Conservation (phyloP, 192 early-diverging fungal genomes). For the Umbelopsis isabellina region DNA sequence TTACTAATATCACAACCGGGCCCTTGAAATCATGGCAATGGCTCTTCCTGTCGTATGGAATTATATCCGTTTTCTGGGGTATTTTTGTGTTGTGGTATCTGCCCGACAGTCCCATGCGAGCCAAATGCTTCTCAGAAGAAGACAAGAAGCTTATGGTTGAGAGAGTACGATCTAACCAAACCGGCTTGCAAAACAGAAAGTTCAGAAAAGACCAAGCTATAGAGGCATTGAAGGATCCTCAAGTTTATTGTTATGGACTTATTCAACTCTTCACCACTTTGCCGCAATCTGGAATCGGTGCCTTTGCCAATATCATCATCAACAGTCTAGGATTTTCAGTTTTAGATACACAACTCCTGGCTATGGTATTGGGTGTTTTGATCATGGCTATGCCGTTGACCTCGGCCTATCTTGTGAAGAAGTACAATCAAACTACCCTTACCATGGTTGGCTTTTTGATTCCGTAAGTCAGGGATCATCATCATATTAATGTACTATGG, state of each 20-base stretch:
- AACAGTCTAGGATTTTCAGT: neutral
- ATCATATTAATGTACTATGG: no score
- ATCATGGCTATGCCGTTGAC: no score
- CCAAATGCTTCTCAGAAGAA: neutral
- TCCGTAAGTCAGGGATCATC: no score
- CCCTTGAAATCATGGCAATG: slow-evolving; percentile 3
- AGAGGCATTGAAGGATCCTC: neutral
- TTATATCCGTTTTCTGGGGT: neutral
- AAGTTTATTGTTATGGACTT: neutral
- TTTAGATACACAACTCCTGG: neutral
- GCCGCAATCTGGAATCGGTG: neutral
- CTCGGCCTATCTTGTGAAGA: no score
- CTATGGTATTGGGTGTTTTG: no score
- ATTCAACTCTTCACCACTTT: neutral
- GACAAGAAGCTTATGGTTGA: neutral
- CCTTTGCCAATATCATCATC: slow-evolving; percentile 5
- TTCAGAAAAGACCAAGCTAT: neutral
- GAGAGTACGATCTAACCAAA: neutral
- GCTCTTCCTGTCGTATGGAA: neutral
- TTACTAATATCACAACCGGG: neutral
- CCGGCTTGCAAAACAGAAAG: slow-evolving; percentile 1
- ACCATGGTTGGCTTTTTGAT: no score
- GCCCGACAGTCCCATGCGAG: neutral
- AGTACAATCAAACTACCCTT: no score
- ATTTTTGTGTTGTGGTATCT: neutral